Evolutionary conservation across 768 basidiomycete species (phyloP).

Genomic region (Xerocomellus chrysenteron): DNA sequence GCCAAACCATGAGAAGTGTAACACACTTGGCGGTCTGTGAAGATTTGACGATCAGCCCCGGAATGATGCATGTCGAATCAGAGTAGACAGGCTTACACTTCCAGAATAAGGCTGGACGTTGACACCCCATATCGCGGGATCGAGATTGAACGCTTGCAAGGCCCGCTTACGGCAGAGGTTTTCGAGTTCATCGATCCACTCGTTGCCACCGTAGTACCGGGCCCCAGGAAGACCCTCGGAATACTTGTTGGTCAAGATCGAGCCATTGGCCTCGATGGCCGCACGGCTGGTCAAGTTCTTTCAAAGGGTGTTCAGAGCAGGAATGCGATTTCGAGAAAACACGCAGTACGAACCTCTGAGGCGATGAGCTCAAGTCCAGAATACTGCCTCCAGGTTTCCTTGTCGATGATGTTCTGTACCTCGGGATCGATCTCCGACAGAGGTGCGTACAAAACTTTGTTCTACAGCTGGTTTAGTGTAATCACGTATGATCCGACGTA

Average conservation of each 20-base stretch:
- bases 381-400: constrained; percentile 98
- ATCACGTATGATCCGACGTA: constrained; percentile 3
- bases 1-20: not conserved
- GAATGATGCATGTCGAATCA: not conserved
- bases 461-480: constrained; percentile 47
- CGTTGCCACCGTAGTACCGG: constrained; percentile 97
- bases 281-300: constrained; percentile 96
- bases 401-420: constrained; percentile 96
- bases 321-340: not conserved
- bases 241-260: constrained; percentile 98
- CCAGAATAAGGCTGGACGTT: constrained; percentile 99
- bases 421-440: constrained; percentile 91
- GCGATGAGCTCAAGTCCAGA: constrained; percentile 98
- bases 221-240: constrained; percentile 99
- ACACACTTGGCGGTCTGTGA: constrained; percentile 85
- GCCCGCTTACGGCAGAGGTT: constrained; percentile 93
- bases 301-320: not conserved
- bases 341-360: constrained; percentile 69
- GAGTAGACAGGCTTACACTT: constrained; percentile 52
- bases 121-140: constrained; percentile 92
- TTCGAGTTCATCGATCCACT: constrained; percentile 97
- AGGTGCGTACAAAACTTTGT: constrained; percentile 86
- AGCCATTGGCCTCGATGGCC: constrained; percentile 97
- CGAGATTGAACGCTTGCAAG: constrained; percentile 92
- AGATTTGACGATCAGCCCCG: constrained; percentile 14